Evolutionary conservation across 202 grass and related monocot genomes (phyloP).

Genomic region (Schoenoplectus tabernaemontani): DNA sequence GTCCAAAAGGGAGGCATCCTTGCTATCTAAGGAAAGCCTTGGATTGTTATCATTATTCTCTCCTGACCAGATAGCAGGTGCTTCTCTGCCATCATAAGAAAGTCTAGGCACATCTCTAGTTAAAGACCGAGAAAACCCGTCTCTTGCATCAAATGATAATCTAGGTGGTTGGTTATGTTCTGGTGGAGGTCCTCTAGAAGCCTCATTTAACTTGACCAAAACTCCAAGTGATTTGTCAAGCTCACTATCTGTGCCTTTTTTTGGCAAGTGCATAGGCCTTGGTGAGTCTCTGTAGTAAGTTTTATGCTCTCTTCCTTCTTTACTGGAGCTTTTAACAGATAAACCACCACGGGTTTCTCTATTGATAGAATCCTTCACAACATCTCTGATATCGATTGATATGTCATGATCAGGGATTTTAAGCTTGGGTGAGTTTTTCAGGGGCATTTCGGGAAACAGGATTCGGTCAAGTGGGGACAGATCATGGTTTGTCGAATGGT

Average conservation of each 20-base stretch:
- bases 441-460: conserved; percentile 50
- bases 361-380: conserved; percentile 80
- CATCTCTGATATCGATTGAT: conserved; percentile 55
- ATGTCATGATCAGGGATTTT: conserved; percentile 45
- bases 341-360: conserved; percentile 45
- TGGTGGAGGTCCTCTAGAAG: conserved; percentile 32
- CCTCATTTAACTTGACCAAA: conserved; percentile 58
- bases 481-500: conserved; percentile 63
- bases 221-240: conserved; percentile 52
- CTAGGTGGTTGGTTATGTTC: conserved; percentile 50
- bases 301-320: conserved; percentile 37
- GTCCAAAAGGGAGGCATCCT: conserved; percentile 43
- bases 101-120: conserved; percentile 35
- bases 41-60: conserved; percentile 24
- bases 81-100: conserved; percentile 64
- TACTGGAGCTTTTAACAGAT: conserved; percentile 42
- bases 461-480: conserved; percentile 56
- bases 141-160: conserved; percentile 45
- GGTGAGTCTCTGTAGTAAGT: conserved; percentile 32
- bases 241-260: conserved; percentile 41
- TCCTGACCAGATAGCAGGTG: conserved; percentile 9
- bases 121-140: conserved; percentile 18
- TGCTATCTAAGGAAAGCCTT: conserved; percentile 74
- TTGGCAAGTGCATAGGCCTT: conserved; percentile 29
- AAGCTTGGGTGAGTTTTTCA: conserved; percentile 54